Conservation (phyloP, 768 basidiomycete genomes). For the Mycena rosella region DNA sequence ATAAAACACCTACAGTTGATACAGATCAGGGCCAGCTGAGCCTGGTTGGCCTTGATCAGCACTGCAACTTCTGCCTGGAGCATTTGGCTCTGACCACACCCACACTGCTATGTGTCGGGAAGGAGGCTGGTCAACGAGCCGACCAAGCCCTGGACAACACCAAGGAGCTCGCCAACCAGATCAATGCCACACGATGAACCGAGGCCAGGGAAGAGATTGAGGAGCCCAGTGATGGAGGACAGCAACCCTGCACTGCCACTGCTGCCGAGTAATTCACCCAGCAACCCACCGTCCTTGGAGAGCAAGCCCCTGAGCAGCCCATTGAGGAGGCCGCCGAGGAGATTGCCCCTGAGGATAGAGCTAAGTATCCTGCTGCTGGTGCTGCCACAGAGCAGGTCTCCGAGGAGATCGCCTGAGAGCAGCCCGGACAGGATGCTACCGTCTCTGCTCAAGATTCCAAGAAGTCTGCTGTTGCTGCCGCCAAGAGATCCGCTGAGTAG, state of each 20-base stretch:
- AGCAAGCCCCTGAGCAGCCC: conserved; percentile 1
- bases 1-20: neutral
- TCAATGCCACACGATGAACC: conserved; percentile 18
- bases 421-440: neutral
- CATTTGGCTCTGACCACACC: neutral
- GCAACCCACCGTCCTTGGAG: neutral
- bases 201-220: conserved; percentile 11
- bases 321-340: neutral
- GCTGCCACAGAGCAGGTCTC: conserved; percentile 1
- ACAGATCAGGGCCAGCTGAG: conserved; percentile 9
- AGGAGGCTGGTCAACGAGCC: conserved; percentile 6
- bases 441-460: conserved; percentile 9
- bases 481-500: conserved; percentile 21
- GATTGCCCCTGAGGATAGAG: neutral
- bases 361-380: neutral
- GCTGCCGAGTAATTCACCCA: conserved; percentile 9
- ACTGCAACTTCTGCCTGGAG: conserved; percentile 7
- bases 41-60: conserved; percentile 19
- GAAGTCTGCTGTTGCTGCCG: conserved; percentile 1
- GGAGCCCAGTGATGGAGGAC: conserved; percentile 19
- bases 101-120: conserved; percentile 15
- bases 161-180: conserved; percentile 22
- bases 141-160: conserved; percentile 20
- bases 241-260: conserved; percentile 1
- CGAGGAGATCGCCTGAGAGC: conserved; percentile 4